phyloP scores from a whole-genome alignment of 208 protist genomes.

The Lotmaria passim region DNA sequence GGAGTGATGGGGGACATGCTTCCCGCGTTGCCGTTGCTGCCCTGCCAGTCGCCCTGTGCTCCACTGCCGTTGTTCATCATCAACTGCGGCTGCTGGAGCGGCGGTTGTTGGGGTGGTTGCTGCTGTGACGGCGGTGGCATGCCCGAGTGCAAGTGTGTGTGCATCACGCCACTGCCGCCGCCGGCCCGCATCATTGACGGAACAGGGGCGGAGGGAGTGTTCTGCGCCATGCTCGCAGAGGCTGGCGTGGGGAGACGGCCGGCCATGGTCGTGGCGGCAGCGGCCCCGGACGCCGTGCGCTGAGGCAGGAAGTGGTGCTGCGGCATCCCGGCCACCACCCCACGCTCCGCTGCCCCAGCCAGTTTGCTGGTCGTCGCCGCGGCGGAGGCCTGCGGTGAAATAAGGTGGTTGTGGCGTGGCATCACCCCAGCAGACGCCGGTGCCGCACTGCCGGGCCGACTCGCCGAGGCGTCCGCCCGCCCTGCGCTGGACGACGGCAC shows the following conservation, averaged over 20 bases:
- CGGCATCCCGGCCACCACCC: slow-evolving; percentile 5
- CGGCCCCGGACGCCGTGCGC: slow-evolving; percentile 1
- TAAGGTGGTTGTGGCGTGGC: slow-evolving; percentile 29
- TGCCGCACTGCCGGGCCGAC: slow-evolving; percentile 4
- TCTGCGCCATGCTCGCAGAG: slow-evolving; percentile 8
- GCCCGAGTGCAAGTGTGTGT: slow-evolving; percentile 3
- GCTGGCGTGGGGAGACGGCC: slow-evolving; percentile 5
- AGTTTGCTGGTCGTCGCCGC: not conserved
- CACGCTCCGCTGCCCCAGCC: slow-evolving; percentile 9
- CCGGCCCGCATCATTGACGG: slow-evolving; percentile 3
- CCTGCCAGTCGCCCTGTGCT: not conserved
- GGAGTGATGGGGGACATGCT: slow-evolving; percentile 20
- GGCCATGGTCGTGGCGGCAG: slow-evolving; percentile 21
- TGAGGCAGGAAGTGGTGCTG: slow-evolving; percentile 25
- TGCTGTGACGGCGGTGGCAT: slow-evolving; percentile 35
- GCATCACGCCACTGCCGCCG: slow-evolving; percentile 3
- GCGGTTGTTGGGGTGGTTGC: slow-evolving; percentile 25
- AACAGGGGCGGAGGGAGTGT: not conserved
- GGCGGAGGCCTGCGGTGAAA: slow-evolving; percentile 1
- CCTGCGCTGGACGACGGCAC: not conserved
- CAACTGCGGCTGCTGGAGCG: slow-evolving; percentile 22
- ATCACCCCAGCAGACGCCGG: slow-evolving; percentile 2
- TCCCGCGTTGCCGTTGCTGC: slow-evolving; percentile 28
- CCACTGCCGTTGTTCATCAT: slow-evolving; percentile 11
- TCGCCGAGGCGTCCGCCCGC: not conserved